phyloP scores from a whole-genome alignment of 331 rosid genomes.

The Cydonia oblonga region DNA sequence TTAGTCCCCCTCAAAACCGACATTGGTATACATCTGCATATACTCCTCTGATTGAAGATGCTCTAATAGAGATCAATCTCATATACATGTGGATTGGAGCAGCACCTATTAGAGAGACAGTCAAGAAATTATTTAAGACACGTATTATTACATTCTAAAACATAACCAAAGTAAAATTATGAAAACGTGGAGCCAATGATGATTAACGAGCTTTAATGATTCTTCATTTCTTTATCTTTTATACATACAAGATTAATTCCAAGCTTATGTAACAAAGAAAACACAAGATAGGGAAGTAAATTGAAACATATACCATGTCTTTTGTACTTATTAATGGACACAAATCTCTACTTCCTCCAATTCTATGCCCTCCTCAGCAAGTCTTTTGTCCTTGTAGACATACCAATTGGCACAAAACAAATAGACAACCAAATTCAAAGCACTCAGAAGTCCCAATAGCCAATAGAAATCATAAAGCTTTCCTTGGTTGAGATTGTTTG shows the following conservation, averaged over 20 bases:
- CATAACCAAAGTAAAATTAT: too few relatives aligned
- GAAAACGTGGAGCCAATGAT: too few relatives aligned
- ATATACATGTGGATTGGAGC: too few relatives aligned
- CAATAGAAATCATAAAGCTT: constrained; percentile 74
- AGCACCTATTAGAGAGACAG: too few relatives aligned
- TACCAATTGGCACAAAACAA: constrained; percentile 67
- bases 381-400: constrained; percentile 73
- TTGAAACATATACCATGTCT: neutral
- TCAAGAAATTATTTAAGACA: too few relatives aligned
- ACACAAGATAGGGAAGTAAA: neutral
- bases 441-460: constrained; percentile 64
- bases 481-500: constrained; percentile 64
- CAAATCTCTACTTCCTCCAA: constrained; percentile 32
- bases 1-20: too few relatives aligned
- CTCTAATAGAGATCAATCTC: too few relatives aligned
- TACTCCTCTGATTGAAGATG: too few relatives aligned
- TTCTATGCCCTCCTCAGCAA: constrained; percentile 48
- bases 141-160: too few relatives aligned
- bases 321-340: constrained; percentile 37
- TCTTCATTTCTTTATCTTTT: neutral
- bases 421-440: constrained; percentile 40
- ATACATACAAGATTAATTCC: constrained; percentile 6
- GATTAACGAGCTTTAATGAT: neutral
- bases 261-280: neutral
- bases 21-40: too few relatives aligned